Evolutionary conservation across 1,284 basidiomycete genomes (phyloP).

Genomic region (Kwoniella shivajii): DNA sequence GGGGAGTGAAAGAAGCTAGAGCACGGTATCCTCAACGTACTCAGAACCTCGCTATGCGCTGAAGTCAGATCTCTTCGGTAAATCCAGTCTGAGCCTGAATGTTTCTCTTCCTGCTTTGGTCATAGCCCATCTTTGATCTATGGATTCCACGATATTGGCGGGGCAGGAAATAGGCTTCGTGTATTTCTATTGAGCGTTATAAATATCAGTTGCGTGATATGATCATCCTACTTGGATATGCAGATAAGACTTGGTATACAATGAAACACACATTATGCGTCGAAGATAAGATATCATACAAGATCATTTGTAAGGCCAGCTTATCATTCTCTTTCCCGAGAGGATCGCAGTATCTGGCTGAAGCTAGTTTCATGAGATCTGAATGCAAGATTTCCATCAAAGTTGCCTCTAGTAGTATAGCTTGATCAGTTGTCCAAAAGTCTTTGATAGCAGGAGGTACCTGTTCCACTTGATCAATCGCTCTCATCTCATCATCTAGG

Average conservation of each 20-base stretch:
- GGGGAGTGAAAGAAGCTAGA: no score
- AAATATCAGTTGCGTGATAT: no score
- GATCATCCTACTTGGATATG: no score
- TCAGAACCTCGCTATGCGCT: neutral
- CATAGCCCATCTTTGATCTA: neutral
- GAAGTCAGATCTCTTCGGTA: neutral
- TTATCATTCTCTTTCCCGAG: no score
- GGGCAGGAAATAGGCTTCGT: neutral
- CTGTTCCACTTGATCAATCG: neutral
- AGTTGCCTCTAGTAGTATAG: neutral
- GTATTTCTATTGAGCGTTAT: no score
- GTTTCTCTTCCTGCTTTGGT: neutral
- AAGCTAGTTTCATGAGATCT: no score
- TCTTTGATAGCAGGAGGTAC: neutral
- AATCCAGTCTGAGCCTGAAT: neutral
- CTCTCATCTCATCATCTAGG: neutral
- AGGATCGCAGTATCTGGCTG: no score
- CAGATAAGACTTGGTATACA: no score
- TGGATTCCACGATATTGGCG: neutral
- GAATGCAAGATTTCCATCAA: neutral
- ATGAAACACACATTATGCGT: neutral
- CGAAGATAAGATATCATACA: neutral
- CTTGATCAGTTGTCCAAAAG: constrained; percentile 2
- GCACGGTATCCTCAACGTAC: no score
- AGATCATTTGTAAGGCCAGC: neutral